Evolutionary conservation across 495 filamentous ascomycete genomes (phyloP), one percentile per base, ranked within the genome.

Genomic region (Lasiosphaeris hirsuta): DNA sequence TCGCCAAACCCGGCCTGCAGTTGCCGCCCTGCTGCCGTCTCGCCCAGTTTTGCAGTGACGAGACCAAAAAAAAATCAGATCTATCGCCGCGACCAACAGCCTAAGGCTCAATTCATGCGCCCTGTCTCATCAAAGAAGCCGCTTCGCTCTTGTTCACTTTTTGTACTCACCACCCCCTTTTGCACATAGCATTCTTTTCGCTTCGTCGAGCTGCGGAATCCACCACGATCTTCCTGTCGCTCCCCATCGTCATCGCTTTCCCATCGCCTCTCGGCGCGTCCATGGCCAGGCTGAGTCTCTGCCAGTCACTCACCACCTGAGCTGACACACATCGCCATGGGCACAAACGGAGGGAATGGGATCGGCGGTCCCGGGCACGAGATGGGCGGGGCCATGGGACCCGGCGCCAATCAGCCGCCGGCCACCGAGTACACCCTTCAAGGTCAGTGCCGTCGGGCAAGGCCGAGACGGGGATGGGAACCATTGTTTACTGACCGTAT

Each of bases 381-480:
- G 17, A 64, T 62, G 50, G 60, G 61, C 47, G 62, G 60, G 52
- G 53, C 62, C 19, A 67, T 70, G 67, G 66, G 65, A 23, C 81
- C 78, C 64, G 80, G 75, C 59, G 68, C 51, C 38, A 79, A 82
- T 64, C 84, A 88, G 58, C 86, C 85, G 37, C 85, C 87, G 57
- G 94, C 90, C 45, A 97, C 95, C n/a, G 95, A 98, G 69, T 98
- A 98, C 65, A 97, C 94, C 34, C 78, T 98, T 42, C 94, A 98
- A 84, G 94, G 93, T 96, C 69, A 65, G 80, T 66, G 36, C 35
- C 38, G 7, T 41, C 35, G 39, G 35, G 10, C n/a, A 23, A 44
- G 34, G 43, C 40, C 36, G 11, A 43, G 23, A 44, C 13, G 35
- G n/a, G 43, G 4, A 33, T 30, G 14, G 51, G 10, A 17, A 47